Evolutionary conservation across 2,329 filamentous ascomycete genomes (phyloP).

Genomic region (Furcasterigmium furcatum): DNA sequence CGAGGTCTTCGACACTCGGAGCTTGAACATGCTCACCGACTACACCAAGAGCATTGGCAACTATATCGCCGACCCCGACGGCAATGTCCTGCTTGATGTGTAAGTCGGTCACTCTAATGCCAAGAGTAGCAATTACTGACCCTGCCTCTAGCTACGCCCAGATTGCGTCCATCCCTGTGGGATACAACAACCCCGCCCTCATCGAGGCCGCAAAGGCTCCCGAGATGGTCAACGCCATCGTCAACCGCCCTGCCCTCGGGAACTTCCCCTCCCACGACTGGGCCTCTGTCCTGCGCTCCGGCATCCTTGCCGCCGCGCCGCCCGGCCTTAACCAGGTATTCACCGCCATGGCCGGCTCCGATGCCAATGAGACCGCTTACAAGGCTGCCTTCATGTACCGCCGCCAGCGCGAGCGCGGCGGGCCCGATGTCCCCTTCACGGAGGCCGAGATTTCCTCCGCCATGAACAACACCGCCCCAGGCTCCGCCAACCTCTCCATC

Average conservation of each 20-base stretch:
- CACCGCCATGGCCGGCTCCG: constrained; percentile 83
- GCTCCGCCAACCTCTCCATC: constrained; percentile 75
- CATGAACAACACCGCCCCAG: constrained; percentile 80
- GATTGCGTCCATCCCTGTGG: constrained; percentile 88
- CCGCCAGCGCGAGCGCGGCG: constrained; percentile 77
- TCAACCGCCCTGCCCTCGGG: constrained; percentile 86
- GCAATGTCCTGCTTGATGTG: constrained; percentile 71
- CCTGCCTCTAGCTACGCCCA: constrained; percentile 65
- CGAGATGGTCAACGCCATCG: constrained; percentile 75
- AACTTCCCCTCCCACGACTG: constrained; percentile 89
- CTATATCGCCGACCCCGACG: constrained; percentile 73
- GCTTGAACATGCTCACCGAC: constrained; percentile 78
- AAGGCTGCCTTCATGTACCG: constrained; percentile 96
- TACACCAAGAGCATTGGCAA: constrained; percentile 75
- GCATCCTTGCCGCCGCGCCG: constrained; percentile 78
- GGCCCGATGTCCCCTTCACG: constrained; percentile 74
- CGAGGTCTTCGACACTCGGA: constrained; percentile 80
- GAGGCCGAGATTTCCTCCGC: constrained; percentile 68
- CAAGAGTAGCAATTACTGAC: background rate
- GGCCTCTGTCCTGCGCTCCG: constrained; percentile 74
- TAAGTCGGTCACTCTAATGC: constrained; percentile 31
- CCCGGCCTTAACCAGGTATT: constrained; percentile 86
- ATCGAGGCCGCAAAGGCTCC: constrained; percentile 67
- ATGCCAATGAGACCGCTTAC: constrained; percentile 92
- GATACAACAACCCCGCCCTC: constrained; percentile 85